A percentile compares a stretch with the other conserved stretches of the same genome.
These are phyloP conservation scores for Amanita fuliginea DNA, from an alignment of 768 basidiomycete genomes.

Conservation along the genomic window DNA sequence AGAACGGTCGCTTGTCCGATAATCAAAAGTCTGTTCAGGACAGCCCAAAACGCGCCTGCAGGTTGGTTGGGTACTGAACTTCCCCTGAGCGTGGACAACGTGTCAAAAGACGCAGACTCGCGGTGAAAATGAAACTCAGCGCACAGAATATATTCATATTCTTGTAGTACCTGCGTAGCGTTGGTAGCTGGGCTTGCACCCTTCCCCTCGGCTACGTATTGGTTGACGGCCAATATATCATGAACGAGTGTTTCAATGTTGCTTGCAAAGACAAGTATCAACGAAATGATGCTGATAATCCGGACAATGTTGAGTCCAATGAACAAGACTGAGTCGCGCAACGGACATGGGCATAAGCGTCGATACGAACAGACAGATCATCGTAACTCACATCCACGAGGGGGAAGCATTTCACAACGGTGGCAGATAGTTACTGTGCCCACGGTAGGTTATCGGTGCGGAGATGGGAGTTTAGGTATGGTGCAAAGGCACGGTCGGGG, in stretches of 20 bases:
- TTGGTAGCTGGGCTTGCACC: slow-evolving; percentile 17
- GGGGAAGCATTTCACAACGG: slow-evolving; percentile 19
- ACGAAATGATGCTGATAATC: slow-evolving; percentile 64
- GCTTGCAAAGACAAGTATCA: slow-evolving; percentile 73
- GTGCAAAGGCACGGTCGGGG: not conserved
- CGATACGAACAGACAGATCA: not conserved
- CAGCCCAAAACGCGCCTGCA: slow-evolving; percentile 86
- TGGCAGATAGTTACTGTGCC: not conserved
- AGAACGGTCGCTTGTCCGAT: slow-evolving; percentile 77
- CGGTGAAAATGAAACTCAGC: slow-evolving; percentile 14
- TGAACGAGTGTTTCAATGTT: slow-evolving; percentile 64
- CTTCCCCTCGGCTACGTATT: slow-evolving; percentile 34
- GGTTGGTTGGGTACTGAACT: slow-evolving; percentile 88
- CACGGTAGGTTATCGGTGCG: not conserved
- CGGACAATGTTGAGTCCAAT: slow-evolving; percentile 75
- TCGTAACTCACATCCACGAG: slow-evolving; percentile 24
- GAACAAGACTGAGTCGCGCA: slow-evolving; percentile 37
- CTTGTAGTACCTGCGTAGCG: slow-evolving; percentile 24
- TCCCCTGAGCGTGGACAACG: slow-evolving; percentile 24
- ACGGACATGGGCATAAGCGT: not conserved
- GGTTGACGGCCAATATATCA: slow-evolving; percentile 68
- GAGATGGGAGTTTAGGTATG: not conserved
- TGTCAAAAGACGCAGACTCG: slow-evolving; percentile 5
- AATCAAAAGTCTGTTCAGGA: slow-evolving; percentile 80
- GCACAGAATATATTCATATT: slow-evolving; percentile 74